Evolutionary conservation across 305 asterid species (phyloP), one percentile per base, ranked within the genome.

Genomic region (Fraxinus nigra): DNA sequence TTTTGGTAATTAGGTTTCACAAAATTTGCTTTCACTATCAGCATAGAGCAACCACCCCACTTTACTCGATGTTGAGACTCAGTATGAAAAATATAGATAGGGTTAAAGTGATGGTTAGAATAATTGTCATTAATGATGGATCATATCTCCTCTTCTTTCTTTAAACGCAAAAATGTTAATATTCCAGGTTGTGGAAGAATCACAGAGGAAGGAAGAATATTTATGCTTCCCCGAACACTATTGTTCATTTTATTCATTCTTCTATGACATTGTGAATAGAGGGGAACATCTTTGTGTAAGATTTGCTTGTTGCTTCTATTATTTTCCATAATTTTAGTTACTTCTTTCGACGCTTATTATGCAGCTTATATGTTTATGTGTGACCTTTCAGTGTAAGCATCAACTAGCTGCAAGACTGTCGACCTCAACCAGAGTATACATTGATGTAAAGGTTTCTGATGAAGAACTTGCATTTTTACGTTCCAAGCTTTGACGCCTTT

Each of bases 361-460:
- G 54, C 18, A 61, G 75, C 37, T 79, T 34, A 9, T 32, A 38
- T 16, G 3, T 73, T 37, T 28, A 16, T 38, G 74, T 67, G 38
- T 79, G 22, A 22, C 48, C 0, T 75, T 80, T 76, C 90, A 93
- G 98, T 93, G 99, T 85, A 93, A 95, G 89, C 99, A 94, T 89
- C 99, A 95, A 84, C 65, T 95, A 77, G 99, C 99, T 82, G 99
- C 98, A 74, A 89, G 97, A 79, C 92, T 95, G 33, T 97, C 99
- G 13, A 89, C 91, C 56, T 87, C 97, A 2, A 79, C 90, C 10
- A 97, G 93, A 83, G 86, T 86, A 0, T 94, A 91, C 86, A 1
- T 87, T 32, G 90, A 93, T n/a, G 85, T 87, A 54, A 77, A 83
- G 88, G 92, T 95, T 70, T 86, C 97, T 32, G 97, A 95, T 80